These are phyloP conservation scores for Ganoderma lucidum DNA, from an alignment of 1,284 basidiomycete species.

Conservation along the genomic window DNA sequence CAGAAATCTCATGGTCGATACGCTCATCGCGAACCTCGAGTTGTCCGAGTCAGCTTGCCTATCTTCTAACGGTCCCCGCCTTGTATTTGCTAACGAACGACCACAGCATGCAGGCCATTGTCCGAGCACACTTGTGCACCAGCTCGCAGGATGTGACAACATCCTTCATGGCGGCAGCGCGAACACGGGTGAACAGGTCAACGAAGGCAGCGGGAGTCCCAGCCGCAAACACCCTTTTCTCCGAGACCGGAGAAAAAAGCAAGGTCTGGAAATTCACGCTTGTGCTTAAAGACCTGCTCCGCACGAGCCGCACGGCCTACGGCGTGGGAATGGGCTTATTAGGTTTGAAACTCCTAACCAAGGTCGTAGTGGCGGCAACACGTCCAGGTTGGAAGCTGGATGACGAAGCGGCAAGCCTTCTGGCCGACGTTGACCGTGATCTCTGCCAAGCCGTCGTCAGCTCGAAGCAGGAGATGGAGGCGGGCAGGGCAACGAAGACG, in stretches of 20 bases:
- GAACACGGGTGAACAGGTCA: slow-evolving; percentile 62
- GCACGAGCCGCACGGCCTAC: slow-evolving; percentile 68
- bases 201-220: slow-evolving; percentile 47
- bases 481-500: slow-evolving; percentile 55
- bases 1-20: slow-evolving; percentile 85
- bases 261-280: slow-evolving; percentile 53
- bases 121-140: slow-evolving; percentile 70
- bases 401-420: slow-evolving; percentile 59
- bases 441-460: slow-evolving; percentile 84
- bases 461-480: slow-evolving; percentile 73
- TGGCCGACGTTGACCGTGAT: slow-evolving; percentile 74
- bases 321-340: slow-evolving; percentile 79
- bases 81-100: slow-evolving; percentile 10
- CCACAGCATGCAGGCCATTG: slow-evolving; percentile 71
- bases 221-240: slow-evolving; percentile 50
- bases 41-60: slow-evolving; percentile 66
- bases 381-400: slow-evolving; percentile 69
- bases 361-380: slow-evolving; percentile 63
- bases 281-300: slow-evolving; percentile 58
- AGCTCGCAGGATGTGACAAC: slow-evolving; percentile 64
- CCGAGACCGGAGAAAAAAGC: slow-evolving; percentile 47
- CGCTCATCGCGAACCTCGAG: slow-evolving; percentile 76
- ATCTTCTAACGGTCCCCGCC: background rate
- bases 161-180: slow-evolving; percentile 69
- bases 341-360: slow-evolving; percentile 60